Evolutionary conservation across 202 grass and related monocot genomes (phyloP).

Genomic region (Schoenoplectus tabernaemontani): DNA sequence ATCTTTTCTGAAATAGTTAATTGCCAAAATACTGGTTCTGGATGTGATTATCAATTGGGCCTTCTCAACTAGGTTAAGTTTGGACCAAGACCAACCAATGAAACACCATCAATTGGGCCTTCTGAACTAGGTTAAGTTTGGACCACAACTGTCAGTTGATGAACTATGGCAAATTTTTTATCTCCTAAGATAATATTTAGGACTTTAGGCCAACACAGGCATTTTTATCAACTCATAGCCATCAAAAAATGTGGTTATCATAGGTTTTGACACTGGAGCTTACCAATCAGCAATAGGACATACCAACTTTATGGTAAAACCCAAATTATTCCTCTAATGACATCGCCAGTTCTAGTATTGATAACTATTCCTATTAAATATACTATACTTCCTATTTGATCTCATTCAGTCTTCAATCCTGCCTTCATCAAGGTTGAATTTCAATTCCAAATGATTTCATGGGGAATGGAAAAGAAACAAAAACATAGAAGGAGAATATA

Average conservation of each 20-base stretch:
- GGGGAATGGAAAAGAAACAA: background rate
- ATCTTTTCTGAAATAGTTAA: background rate
- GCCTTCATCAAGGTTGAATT: background rate
- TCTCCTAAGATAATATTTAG: background rate
- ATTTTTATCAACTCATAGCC: background rate
- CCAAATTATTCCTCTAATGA: background rate
- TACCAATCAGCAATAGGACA: background rate
- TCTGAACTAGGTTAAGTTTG: background rate
- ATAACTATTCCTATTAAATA: background rate
- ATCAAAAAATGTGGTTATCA: background rate
- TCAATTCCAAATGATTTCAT: constrained; percentile 3
- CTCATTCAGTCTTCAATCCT: background rate
- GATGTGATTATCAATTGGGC: background rate
- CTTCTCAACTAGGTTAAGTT: background rate
- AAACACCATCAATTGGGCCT: background rate
- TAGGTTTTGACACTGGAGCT: background rate
- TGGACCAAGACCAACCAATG: background rate
- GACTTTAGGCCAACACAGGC: background rate
- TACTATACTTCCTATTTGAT: background rate
- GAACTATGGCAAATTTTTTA: background rate
- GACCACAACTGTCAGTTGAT: background rate
- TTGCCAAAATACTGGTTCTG: background rate
- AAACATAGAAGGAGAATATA: background rate
- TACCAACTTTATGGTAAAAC: background rate
- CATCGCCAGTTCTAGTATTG: background rate